phyloP scores from a whole-genome alignment of 202 grass and related monocot genomes.

The Zoysia matrella region DNA sequence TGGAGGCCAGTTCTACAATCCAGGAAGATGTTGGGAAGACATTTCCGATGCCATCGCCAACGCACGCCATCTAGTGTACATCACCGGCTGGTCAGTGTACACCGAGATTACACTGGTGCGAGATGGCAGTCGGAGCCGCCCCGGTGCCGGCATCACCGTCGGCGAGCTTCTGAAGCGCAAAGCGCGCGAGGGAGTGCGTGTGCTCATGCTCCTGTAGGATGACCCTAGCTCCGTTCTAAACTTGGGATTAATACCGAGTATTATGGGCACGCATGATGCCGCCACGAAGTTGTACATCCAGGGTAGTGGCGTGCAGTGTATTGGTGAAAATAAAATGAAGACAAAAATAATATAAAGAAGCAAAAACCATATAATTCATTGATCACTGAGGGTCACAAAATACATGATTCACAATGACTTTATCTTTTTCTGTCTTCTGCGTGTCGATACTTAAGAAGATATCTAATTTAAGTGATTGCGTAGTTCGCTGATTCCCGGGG shows the following conservation, averaged over 20 bases:
- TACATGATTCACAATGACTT: too few relatives aligned
- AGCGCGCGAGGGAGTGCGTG: constrained; percentile 57
- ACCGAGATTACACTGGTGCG: constrained; percentile 18
- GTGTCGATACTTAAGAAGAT: too few relatives aligned
- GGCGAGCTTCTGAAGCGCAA: constrained; percentile 70
- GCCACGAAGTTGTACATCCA: neutral
- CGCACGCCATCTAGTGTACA: constrained; percentile 52
- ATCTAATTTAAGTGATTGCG: too few relatives aligned
- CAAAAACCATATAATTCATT: too few relatives aligned
- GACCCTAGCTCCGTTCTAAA: neutral
- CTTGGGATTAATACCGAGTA: fast-evolving
- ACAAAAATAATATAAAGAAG: too few relatives aligned
- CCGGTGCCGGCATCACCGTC: constrained; percentile 47
- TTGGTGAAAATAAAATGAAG: too few relatives aligned
- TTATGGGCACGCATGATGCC: neutral
- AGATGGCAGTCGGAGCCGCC: constrained; percentile 35
- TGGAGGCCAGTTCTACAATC: constrained; percentile 43
- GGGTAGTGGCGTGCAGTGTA: neutral
- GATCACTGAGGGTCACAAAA: too few relatives aligned
- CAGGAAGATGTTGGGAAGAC: constrained; percentile 61
- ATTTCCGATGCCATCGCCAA: constrained; percentile 58
- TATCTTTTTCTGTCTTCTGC: too few relatives aligned
- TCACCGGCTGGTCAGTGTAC: neutral
- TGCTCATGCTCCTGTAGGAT: constrained; percentile 33
- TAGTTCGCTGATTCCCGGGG: too few relatives aligned